Evolutionary conservation across 352 stramenopile genomes (phyloP).

Genomic region (Salisapilia sapeloensis): DNA sequence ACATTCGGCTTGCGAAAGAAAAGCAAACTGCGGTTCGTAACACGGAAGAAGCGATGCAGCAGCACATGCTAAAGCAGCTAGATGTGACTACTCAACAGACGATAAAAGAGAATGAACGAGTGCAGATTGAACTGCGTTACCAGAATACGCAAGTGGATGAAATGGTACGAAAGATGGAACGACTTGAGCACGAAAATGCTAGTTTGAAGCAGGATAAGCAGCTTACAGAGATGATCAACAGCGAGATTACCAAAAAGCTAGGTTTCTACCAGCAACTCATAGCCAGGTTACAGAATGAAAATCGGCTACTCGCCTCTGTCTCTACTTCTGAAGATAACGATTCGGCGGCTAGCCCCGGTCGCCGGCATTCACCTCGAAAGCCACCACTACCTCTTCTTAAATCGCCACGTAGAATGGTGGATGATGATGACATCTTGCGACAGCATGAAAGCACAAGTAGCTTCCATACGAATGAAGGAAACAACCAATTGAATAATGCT

Average conservation of each 20-base stretch:
- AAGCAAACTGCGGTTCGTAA: slow-evolving; percentile 23
- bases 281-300: slow-evolving; percentile 33
- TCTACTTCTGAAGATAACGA: too few species aligned
- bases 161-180: slow-evolving; percentile 28
- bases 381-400: too few species aligned
- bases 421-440: too few species aligned
- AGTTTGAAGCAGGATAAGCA: slow-evolving; percentile 21
- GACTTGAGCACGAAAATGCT: slow-evolving; percentile 15
- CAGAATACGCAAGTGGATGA: slow-evolving; percentile 37
- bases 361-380: too few species aligned
- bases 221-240: slow-evolving; percentile 49
- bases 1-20: slow-evolving; percentile 27
- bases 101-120: slow-evolving; percentile 41
- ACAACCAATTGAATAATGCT: too few species aligned
- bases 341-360: too few species aligned
- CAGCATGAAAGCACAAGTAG: too few species aligned
- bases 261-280: slow-evolving; percentile 58
- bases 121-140: slow-evolving; percentile 42
- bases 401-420: too few species aligned
- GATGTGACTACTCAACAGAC: slow-evolving; percentile 41
- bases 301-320: too few species aligned
- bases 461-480: too few species aligned
- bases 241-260: slow-evolving; percentile 29
- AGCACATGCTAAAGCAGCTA: slow-evolving; percentile 30
- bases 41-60: slow-evolving; percentile 23